Evolutionary conservation across 768 basidiomycete genomes (phyloP).

Genomic region (Collybia mongolica): DNA sequence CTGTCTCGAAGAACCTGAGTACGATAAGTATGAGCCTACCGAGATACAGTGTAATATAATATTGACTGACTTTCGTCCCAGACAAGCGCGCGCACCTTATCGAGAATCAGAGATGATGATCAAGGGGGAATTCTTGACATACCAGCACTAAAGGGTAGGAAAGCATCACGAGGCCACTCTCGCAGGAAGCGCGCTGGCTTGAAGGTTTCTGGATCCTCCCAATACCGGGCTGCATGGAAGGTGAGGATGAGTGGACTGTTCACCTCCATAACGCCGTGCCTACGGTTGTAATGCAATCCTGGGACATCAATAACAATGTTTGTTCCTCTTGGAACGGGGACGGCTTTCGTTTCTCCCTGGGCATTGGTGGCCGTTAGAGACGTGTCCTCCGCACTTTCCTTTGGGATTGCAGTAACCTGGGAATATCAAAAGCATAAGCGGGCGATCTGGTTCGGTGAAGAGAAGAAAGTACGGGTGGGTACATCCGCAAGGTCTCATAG

Average conservation of each 20-base stretch:
- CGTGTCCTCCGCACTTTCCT: constrained; percentile 45
- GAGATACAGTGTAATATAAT: neutral
- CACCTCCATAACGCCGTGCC: constrained; percentile 11
- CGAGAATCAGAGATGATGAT: neutral
- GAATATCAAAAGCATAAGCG: neutral
- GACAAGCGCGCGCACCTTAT: constrained; percentile 41
- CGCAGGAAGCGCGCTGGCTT: constrained; percentile 46
- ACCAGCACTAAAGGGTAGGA: constrained; percentile 51
- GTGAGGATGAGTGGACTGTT: neutral
- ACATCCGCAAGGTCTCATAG: constrained; percentile 50
- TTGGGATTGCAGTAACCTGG: constrained; percentile 42
- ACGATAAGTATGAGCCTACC: neutral
- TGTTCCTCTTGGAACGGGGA: constrained; percentile 44
- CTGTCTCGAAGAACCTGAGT: constrained; percentile 51
- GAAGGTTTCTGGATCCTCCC: constrained; percentile 51
- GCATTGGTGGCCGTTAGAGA: constrained; percentile 30
- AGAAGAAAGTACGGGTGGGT: constrained; percentile 35
- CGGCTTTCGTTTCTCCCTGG: constrained; percentile 33
- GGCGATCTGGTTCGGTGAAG: neutral
- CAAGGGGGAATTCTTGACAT: constrained; percentile 2
- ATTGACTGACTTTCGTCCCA: constrained; percentile 37
- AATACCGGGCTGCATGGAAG: constrained; percentile 44
- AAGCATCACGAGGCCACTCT: constrained; percentile 55
- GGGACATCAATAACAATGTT: constrained; percentile 32
- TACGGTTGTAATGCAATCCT: constrained; percentile 53